Percentiles rank a stretch among this genome's conserved stretches.
phyloP scores from a whole-genome alignment of 2,329 filamentous ascomycete species.

The Sclerotinia subarctica region DNA sequence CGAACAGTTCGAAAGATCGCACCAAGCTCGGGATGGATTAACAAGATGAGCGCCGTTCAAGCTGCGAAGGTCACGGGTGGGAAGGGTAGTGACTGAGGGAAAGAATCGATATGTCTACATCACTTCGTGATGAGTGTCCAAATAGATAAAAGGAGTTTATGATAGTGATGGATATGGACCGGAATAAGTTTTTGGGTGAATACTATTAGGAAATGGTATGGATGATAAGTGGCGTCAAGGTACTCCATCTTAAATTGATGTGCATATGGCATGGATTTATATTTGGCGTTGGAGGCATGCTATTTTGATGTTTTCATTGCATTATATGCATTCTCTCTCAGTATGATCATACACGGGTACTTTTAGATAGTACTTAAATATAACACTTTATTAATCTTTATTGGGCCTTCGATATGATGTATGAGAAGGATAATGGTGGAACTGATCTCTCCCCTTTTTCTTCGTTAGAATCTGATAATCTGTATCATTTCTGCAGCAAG shows the following conservation, averaged over 20 bases:
- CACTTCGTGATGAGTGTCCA: not conserved
- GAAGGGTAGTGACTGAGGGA: slow-evolving; percentile 34
- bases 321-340: not conserved
- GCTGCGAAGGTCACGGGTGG: slow-evolving; percentile 76
- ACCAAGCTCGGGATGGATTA: slow-evolving; percentile 83
- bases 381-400: not conserved
- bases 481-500: not conserved
- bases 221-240: not conserved
- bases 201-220: not conserved
- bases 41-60: slow-evolving; percentile 95
- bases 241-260: not conserved
- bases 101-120: not conserved
- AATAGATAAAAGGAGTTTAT: not conserved
- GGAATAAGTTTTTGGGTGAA: not conserved
- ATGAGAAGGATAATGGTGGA: not conserved
- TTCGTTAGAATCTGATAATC: not conserved
- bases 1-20: slow-evolving; percentile 92
- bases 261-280: not conserved
- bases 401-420: not conserved
- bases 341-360: not conserved
- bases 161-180: not conserved
- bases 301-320: not conserved
- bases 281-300: not conserved
- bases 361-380: not conserved
- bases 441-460: not conserved